These are phyloP conservation scores for Coemansia sp. DNA, from an alignment of 192 early-diverging fungal genomes.

Conservation along the genomic window DNA sequence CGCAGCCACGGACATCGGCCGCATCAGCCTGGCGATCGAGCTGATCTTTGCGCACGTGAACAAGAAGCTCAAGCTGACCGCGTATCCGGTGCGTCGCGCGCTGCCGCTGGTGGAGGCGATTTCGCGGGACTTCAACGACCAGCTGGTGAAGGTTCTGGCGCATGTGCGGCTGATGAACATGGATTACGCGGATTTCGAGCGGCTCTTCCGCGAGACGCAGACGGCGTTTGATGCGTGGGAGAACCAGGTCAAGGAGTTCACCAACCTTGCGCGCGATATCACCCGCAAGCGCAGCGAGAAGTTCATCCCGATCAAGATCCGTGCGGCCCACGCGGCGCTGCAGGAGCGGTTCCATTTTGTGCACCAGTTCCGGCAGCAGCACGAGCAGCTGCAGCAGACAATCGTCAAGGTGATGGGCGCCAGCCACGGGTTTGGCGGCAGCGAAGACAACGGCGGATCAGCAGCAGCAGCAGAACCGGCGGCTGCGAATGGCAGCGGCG, in stretches of 20 bases:
- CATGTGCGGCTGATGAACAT: constrained; percentile 91
- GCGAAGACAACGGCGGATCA: constrained; percentile 1
- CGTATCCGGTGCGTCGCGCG: constrained; percentile 89
- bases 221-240: constrained; percentile 94
- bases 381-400: constrained; percentile 97
- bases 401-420: constrained; percentile 88
- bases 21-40: constrained; percentile 72
- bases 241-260: constrained; percentile 92
- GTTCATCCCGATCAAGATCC: constrained; percentile 94
- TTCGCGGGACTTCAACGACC: constrained; percentile 92
- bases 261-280: constrained; percentile 91
- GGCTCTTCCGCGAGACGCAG: constrained; percentile 77
- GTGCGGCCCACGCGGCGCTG: constrained; percentile 83
- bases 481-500: constrained; percentile 47
- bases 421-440: constrained; percentile 29
- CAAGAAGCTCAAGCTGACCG: constrained; percentile 94
- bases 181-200: constrained; percentile 90
- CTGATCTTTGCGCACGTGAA: constrained; percentile 94
- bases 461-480: background rate
- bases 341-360: constrained; percentile 94
- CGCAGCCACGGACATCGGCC: constrained; percentile 87
- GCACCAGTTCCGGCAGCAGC: constrained; percentile 89
- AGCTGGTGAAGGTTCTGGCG: constrained; percentile 84
- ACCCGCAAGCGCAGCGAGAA: constrained; percentile 91
- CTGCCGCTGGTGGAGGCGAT: constrained; percentile 93